phyloP scores from a whole-genome alignment of 495 filamentous ascomycete species.

The Aspergillus hancockii region DNA sequence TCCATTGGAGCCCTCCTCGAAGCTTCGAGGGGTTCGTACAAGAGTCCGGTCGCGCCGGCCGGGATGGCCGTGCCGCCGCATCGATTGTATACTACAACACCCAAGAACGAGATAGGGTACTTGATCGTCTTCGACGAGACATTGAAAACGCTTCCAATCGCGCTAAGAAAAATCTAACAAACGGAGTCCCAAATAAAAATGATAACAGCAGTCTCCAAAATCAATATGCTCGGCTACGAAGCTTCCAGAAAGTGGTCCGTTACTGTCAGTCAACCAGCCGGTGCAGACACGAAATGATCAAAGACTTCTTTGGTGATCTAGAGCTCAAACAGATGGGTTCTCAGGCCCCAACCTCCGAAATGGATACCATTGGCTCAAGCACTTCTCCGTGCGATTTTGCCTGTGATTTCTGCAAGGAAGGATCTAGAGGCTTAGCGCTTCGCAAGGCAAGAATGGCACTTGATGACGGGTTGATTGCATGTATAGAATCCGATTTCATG shows the following conservation, averaged over 20 bases:
- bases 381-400: conserved; percentile 71
- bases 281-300: conserved; percentile 79
- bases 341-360: conserved; percentile 25
- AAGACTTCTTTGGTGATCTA: conserved; percentile 76
- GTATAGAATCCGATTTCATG: conserved; percentile 17
- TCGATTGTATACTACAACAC: conserved; percentile 89
- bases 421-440: conserved; percentile 55
- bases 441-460: conserved; percentile 52
- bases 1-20: conserved; percentile 90
- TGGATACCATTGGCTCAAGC: background rate
- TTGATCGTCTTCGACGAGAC: conserved; percentile 48
- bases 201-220: conserved; percentile 26
- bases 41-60: conserved; percentile 88
- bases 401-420: conserved; percentile 89
- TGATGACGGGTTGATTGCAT: conserved; percentile 8
- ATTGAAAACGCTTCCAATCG: conserved; percentile 39
- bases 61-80: conserved; percentile 81
- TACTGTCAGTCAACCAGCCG: conserved; percentile 77
- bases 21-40: conserved; percentile 96
- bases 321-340: conserved; percentile 45
- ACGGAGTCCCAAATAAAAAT: background rate
- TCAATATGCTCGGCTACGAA: conserved; percentile 42
- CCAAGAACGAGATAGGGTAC: conserved; percentile 76
- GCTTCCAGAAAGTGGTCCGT: conserved; percentile 60
- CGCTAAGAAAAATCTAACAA: conserved; percentile 18